These are phyloP conservation scores for Selenicereus undatus DNA, from an alignment of 148 eudicot genomes.

Conservation along the genomic window DNA sequence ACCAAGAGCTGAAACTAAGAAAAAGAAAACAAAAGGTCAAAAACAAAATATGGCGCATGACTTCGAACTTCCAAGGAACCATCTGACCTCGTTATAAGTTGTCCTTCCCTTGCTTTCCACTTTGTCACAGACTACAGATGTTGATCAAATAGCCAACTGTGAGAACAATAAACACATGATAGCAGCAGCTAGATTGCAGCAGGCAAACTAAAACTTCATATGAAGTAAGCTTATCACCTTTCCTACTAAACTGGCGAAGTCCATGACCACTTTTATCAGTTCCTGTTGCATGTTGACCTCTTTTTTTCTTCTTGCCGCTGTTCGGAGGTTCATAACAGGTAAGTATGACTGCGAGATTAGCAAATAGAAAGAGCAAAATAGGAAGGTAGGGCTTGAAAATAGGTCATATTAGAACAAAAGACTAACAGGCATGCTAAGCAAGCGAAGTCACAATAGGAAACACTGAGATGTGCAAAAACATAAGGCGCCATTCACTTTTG, in stretches of 20 bases:
- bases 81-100: slow-evolving; percentile 84
- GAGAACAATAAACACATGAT: neutral
- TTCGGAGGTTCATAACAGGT: slow-evolving; percentile 17
- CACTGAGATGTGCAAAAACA: no score
- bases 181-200: neutral
- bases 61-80: slow-evolving; percentile 10
- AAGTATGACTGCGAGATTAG: neutral
- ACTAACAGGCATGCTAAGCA: neutral
- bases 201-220: neutral
- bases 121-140: slow-evolving; percentile 74
- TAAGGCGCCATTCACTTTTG: neutral
- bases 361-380: neutral
- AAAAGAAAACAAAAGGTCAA: neutral
- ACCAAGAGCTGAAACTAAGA: neutral
- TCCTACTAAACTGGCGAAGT: slow-evolving; percentile 97
- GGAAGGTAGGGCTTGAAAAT: neutral
- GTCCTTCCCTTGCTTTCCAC: slow-evolving; percentile 99
- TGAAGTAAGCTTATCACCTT: slow-evolving; percentile 47
- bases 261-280: slow-evolving; percentile 94
- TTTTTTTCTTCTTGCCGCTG: slow-evolving; percentile 80
- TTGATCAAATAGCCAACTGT: slow-evolving; percentile 20
- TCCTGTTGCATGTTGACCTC: slow-evolving; percentile 81
- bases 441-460: neutral
- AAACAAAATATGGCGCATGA: neutral
- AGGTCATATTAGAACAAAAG: neutral